Evolutionary conservation across 2,329 filamentous ascomycete genomes (phyloP), one percentile per base, ranked within the genome.

Genomic region (Colletotrichum phormii): DNA sequence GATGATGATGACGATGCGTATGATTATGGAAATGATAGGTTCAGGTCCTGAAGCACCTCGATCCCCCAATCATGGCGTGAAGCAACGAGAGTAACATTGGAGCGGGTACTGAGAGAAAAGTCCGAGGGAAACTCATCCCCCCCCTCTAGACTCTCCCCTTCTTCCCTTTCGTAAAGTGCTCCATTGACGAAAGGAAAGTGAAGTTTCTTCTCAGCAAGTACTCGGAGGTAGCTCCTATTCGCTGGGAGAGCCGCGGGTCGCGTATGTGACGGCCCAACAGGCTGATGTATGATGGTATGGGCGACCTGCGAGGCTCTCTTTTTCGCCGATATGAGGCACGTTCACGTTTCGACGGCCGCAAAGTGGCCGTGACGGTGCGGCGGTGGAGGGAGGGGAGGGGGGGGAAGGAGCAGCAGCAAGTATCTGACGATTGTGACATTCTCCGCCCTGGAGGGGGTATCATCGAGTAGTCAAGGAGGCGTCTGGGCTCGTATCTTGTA

Each of bases 401-500:
- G 5, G 7, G 37, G 37, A 26, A 26, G 24, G 24, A 26, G 24
- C 24, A 42, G 13, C 7, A 42, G 37, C 15, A 15, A 29, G 15
- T n/a, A 22, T 24, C 37, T 22, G 33, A 24, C 62, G n/a, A 26
- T 31, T 26, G 12, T 37, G 8, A n/a, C 29, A 4, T 15, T 54
- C n/a, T 37, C 26, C n/a, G 5, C 24, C 46, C 22, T 33, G 12
- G 26, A n/a, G 9, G 15, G 26, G 42, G 18, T 49, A 49, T 49
- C 11, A 13, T 11, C 42, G 26, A 9, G 9, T 7, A 5, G 37
- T 31, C 13, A 18, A 37, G 26, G 24, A 26, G 37, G 7, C 37
- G 7, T 42, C 37, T 42, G 37, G 37, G 37, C 37, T 8, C 6
- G 59, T 31, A 9, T 49, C 22, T 29, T 64, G 70, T 72, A 73